Evolutionary conservation across 805 yeast species (phyloP).

Genomic region (Nakazawaea anatomiae): DNA sequence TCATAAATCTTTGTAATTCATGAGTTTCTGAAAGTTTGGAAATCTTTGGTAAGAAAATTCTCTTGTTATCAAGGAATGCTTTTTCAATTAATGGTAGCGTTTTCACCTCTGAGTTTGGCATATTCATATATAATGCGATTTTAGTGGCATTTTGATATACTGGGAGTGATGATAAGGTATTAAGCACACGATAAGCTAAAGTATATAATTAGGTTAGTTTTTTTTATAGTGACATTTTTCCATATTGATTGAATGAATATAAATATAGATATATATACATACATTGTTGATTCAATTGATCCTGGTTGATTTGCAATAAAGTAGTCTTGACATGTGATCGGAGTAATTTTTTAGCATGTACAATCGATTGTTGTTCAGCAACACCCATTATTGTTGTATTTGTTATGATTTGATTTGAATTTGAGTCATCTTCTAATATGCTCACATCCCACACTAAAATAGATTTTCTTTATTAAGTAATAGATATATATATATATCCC

Average conservation of each 20-base stretch:
- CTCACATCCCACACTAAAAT: no score
- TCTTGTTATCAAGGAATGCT: constrained; percentile 44
- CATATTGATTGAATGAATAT: not conserved
- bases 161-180: constrained; percentile 18
- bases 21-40: constrained; percentile 23
- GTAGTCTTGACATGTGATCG: constrained; percentile 5
- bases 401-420: not conserved
- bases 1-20: constrained; percentile 17
- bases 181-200: constrained; percentile 14
- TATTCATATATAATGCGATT: constrained; percentile 69
- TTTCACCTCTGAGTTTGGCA: constrained; percentile 66
- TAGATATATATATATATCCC: no score
- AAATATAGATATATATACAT: not conserved
- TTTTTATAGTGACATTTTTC: not conserved
- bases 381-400: not conserved
- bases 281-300: constrained; percentile 8
- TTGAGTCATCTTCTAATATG: no score
- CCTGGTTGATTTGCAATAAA: not conserved
- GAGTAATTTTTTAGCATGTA: constrained; percentile 8
- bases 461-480: no score
- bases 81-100: constrained; percentile 48
- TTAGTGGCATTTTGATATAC: constrained; percentile 37
- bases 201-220: no score
- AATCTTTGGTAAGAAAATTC: constrained; percentile 51
- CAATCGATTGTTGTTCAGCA: not conserved